phyloP scores from a whole-genome alignment of 805 yeast species.

The Saturnispora diversa region DNA sequence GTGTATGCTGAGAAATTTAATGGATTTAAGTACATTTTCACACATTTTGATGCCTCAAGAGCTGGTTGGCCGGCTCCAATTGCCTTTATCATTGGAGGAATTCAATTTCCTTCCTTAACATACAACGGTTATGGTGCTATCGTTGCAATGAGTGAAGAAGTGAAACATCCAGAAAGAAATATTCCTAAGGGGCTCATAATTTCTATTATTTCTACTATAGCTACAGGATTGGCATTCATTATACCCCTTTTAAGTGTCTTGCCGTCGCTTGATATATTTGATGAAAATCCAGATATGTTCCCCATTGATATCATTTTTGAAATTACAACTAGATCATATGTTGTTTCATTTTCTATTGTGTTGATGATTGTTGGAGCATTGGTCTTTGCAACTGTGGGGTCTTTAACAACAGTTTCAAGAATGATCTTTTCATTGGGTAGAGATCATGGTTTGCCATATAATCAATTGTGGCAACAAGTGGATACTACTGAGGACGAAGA shows the following conservation, averaged over 20 bases:
- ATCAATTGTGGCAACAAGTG: constrained; percentile 57
- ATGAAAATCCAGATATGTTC: constrained; percentile 56
- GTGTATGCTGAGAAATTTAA: constrained; percentile 53
- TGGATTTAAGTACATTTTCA: constrained; percentile 49
- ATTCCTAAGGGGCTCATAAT: constrained; percentile 67
- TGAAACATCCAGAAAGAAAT: constrained; percentile 60
- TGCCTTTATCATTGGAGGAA: constrained; percentile 73
- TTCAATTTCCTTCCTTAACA: constrained; percentile 72
- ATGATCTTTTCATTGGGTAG: constrained; percentile 77
- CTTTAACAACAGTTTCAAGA: constrained; percentile 75
- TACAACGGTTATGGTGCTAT: constrained; percentile 78
- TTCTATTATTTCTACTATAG: constrained; percentile 54
- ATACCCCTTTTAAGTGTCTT: constrained; percentile 64
- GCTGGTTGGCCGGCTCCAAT: constrained; percentile 70
- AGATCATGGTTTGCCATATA: constrained; percentile 71
- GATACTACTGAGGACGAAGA: constrained; percentile 45
- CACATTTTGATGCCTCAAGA: constrained; percentile 60
- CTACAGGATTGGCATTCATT: constrained; percentile 66
- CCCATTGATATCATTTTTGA: constrained; percentile 76
- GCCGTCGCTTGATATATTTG: constrained; percentile 57
- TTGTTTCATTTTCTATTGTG: constrained; percentile 63
- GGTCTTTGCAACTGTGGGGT: constrained; percentile 69
- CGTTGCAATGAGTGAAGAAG: constrained; percentile 78
- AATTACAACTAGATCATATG: constrained; percentile 55
- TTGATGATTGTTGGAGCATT: constrained; percentile 61